Evolutionary conservation across 2,329 filamentous ascomycete genomes (phyloP).

Genomic region (Neofusicoccum ribis): DNA sequence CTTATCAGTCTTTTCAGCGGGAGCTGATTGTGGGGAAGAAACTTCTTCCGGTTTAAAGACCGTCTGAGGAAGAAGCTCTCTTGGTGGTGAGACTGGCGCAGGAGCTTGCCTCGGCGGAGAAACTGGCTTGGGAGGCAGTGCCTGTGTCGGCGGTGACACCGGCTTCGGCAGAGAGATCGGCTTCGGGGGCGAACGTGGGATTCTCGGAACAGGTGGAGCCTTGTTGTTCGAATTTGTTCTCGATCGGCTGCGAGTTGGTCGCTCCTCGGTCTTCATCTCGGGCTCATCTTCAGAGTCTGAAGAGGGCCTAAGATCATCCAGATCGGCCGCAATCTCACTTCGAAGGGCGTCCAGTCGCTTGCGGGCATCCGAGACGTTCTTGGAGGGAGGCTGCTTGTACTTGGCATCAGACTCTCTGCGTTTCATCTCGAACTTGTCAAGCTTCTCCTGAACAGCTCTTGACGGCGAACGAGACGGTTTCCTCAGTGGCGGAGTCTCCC

Average conservation of each 20-base stretch:
- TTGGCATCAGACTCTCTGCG: constrained; percentile 27
- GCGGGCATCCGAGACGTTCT: constrained; percentile 4
- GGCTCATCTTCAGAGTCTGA: constrained; percentile 12
- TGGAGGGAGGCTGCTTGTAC: background rate
- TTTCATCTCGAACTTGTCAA: constrained; percentile 37
- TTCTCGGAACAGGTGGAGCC: background rate
- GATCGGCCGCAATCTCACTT: background rate
- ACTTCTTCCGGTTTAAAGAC: background rate
- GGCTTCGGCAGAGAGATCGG: background rate
- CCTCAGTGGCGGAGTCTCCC: constrained; percentile 57
- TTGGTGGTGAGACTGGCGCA: background rate
- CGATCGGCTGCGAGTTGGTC: background rate
- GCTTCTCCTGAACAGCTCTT: constrained; percentile 30
- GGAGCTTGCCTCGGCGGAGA: background rate
- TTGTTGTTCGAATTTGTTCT: constrained; percentile 6
- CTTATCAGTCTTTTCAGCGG: background rate
- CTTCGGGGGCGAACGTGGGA: background rate
- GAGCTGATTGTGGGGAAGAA: background rate
- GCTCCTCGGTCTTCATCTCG: background rate
- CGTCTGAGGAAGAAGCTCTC: background rate
- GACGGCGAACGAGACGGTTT: constrained; percentile 23
- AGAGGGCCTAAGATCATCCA: constrained; percentile 7
- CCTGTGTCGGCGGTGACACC: background rate
- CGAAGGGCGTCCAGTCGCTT: constrained; percentile 8
- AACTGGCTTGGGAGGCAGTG: background rate